Evolutionary conservation across 768 basidiomycete species (phyloP), one percentile per base, ranked within the genome.

Genomic region (Lactarius trivialis): DNA sequence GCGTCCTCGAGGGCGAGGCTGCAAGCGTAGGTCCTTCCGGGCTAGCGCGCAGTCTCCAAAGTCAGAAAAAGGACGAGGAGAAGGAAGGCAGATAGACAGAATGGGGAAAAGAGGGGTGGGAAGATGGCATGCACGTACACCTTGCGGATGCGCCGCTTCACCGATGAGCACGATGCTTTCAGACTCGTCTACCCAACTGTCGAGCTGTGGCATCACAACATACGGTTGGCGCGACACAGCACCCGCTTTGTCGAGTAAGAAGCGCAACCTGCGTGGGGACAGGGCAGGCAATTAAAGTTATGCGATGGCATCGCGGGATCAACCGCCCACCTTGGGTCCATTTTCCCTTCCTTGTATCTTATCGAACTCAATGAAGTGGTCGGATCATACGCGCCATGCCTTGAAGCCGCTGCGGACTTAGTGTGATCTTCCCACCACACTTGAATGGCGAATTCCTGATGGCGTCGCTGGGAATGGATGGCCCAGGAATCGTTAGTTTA

Each of bases 91-190:
- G 41, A 33, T 19, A 11, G 49, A 58, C 21, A 11, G 37, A 36
- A 11, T 14, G 21, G 28, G 33, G 28, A 12, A 41, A 55, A 7
- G 41, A 21, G n/a, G 41, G 11, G 21, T 49, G 55, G 34, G 45
- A 56, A 50, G 43, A 34, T 12, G 48, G 9, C 32, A 36, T 55
- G 39, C 39, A 72, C 73, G 54, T 62, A 68, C 67, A 41, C 68
- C 48, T 67, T 70, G 71, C 12, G 72, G 72, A 57, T 73, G 72
- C 34, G 72, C 72, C 26, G 72, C 60, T 58, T 78, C 77, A 12
- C 77, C 77, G 34, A 78, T 68, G 21, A 78, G 70, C 33, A 70
- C 68, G 58, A 77, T 71, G 41, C 69, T 70, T 49, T 70, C 72
- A 8, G 70, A 69, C 5, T 68, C 67, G 64, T 77, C 76, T 39